Conservation (phyloP, 2,329 filamentous ascomycete species). For the Ophiostoma ips region DNA sequence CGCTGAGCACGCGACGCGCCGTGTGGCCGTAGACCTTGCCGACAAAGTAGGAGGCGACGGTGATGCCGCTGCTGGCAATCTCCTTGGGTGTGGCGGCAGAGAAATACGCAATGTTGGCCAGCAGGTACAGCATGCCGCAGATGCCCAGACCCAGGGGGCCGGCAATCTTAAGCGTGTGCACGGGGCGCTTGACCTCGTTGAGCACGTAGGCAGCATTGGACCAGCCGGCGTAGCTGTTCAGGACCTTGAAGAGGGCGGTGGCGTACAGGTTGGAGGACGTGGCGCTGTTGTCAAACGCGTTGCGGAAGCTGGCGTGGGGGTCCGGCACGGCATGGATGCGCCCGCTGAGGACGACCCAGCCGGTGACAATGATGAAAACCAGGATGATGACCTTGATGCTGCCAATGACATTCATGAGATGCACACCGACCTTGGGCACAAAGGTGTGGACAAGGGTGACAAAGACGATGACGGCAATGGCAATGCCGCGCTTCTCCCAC, state of each 20-base stretch:
- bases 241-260: slow-evolving; percentile 44
- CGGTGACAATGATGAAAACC: slow-evolving; percentile 46
- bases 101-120: slow-evolving; percentile 54
- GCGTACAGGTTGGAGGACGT: slow-evolving; percentile 31
- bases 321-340: slow-evolving; percentile 32
- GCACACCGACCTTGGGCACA: slow-evolving; percentile 42
- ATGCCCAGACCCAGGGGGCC: slow-evolving; percentile 44
- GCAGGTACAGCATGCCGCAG: slow-evolving; percentile 46
- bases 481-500: slow-evolving; percentile 44
- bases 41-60: slow-evolving; percentile 49
- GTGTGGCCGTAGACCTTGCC: slow-evolving; percentile 43
- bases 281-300: slow-evolving; percentile 37
- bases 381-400: slow-evolving; percentile 47
- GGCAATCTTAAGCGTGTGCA: slow-evolving; percentile 49
- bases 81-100: slow-evolving; percentile 45
- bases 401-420: slow-evolving; percentile 44
- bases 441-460: slow-evolving; percentile 37
- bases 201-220: slow-evolving; percentile 53
- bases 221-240: slow-evolving; percentile 47
- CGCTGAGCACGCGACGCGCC: slow-evolving; percentile 43
- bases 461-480: slow-evolving; percentile 39
- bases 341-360: slow-evolving; percentile 42
- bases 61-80: slow-evolving; percentile 42
- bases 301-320: slow-evolving; percentile 38
- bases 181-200: slow-evolving; percentile 51